Evolutionary conservation across 2,329 filamentous ascomycete species (phyloP), one percentile per base, ranked within the genome.

Genomic region (Colletotrichum gloeosporioides): DNA sequence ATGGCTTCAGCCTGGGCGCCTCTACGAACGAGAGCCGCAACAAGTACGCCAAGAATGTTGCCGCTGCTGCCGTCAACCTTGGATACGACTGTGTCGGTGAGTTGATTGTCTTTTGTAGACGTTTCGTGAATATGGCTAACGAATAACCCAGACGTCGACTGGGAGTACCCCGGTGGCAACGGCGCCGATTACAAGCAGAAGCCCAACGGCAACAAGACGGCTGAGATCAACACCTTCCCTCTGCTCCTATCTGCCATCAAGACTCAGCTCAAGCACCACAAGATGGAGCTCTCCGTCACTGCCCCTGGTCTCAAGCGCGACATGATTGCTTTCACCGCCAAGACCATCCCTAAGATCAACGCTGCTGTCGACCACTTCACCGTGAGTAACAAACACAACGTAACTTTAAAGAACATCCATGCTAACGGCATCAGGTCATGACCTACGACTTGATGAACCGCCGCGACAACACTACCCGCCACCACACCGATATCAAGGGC

Each of bases 361-460:
- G 81, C 85, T 15, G 86, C 87, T 2, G 88, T 94, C 22, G 92
- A 95, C 81, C 93, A 92, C 80, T 87, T 95, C 80, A 95, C 95
- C 65, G 84, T 85, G 62, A 72, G 78, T 79, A 5, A 7, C 4
- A 8, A 5, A 7, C 4, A 8, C 39, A 0, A 2, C 4, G 3
- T 9, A 1, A 16, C 3, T 18, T 18, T 0, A 0, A 2, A 2
- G 8, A 27, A 27, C 2, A 8, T n/a, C 18, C 13, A 61, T 36
- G 18, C 18, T 32, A 34, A 39, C 39, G 2, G 10, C 18, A 22
- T 25, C 5, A 85, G 84, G 85, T 95, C 78, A 95, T 95, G 93
- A 89, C 90, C 10, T 95, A 95, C 82, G 93, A 95, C 80, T 82
- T 95, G 64, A 93, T 94, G 89, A 95, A 94, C 84, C 92, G 93